Evolutionary conservation across 495 filamentous ascomycete species (phyloP), one percentile per base, ranked within the genome.

Genomic region (Daldinia loculata): DNA sequence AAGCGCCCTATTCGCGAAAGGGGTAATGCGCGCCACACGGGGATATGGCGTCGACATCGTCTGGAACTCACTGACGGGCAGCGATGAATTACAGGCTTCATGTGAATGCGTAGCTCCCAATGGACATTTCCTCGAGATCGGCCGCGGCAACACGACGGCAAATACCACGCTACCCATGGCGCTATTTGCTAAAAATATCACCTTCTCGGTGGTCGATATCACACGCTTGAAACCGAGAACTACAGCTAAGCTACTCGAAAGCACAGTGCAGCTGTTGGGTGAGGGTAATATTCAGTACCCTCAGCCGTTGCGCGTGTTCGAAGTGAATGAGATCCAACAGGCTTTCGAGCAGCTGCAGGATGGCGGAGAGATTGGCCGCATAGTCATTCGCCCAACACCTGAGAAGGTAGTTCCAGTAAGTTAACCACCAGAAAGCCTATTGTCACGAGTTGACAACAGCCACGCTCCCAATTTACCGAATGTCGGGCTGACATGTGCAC

Each of bases 11-110:
- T 61, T 41, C 19, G 39, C 41, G 12, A 61, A 61, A 17, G 27
- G 32, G 4, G 58, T 61, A 14, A 48, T 61, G 58, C 41, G 58
- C 7, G 29, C 36, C 17, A 61, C 58, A 38, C 26, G 24, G 17
- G 58, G 58, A 39, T 51, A 34, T 51, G 58, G 58, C 26, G 58
- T 61, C 19, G 58, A 61, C 27, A 39, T 61, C 17, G 43, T 61
- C 17, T 61, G 34, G 32, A 61, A 61, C 29, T 41, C 58, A 0
- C 43, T 61, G 22, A 3, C 22, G 4, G 58, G 58, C 7, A 50
- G 36, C 4, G 58, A 61, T 11, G 36, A 61, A 26, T 19, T 61
- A 19, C 58, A 51, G 43, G 58, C 58, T 17, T 61, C 58, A 29
- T 48, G 41, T 19, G 58, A 61, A 51, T 51, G 27, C 12, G 26